Base-by-base conservation (phyloP, 2,329 filamentous ascomycete species). In the Cladobotryum mycophilum region DNA sequence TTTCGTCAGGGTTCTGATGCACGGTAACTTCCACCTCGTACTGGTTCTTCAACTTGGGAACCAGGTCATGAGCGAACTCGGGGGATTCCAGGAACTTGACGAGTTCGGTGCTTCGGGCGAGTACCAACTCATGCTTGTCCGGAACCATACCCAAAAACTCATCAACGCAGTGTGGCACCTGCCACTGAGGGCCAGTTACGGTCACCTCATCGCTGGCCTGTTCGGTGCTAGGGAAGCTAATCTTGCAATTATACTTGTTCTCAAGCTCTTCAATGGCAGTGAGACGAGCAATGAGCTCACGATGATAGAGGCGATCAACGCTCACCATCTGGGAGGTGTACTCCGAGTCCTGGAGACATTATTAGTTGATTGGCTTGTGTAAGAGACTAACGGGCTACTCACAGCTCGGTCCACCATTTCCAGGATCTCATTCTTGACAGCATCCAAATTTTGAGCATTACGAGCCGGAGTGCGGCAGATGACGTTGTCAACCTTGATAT, bases 201-300 rank as follows among this genome's bases (percentile, higher is more conserved):
- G 87, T 95, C 48, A 99, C 90, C 64, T 95, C 87, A 64, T 99
- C 93, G 66, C 92, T 97, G 18, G 93, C 93, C 70, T 95, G 88
- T 68, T 99, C 93, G 9, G 93, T 97, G 71, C 91, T 96, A 7
- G 93, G 93, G 66, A 99, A 99, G 60, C 90, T 88, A 64, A 99
- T 95, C 76, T 97, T 97, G 84, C 93, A 99, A 69, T 97, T 97
- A 86, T 91, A 97, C 72, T 96, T 96, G 78, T 95, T 95, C 75
- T 99, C 93, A 47, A 99, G 78, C 60, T 93, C 89, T 58, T 97
- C 92, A 52, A 99, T 89, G 64, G 96, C 89, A 41, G 81, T 76
- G 57, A 97, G 85, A 53, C 91, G 89, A 53, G 88, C 81, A 65
- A 99, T 86, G 54, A 99, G 82, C 70, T 96, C 89, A 57, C 93